phyloP scores from a whole-genome alignment of 108 stramenopile species.

The Ochromonas danica region DNA sequence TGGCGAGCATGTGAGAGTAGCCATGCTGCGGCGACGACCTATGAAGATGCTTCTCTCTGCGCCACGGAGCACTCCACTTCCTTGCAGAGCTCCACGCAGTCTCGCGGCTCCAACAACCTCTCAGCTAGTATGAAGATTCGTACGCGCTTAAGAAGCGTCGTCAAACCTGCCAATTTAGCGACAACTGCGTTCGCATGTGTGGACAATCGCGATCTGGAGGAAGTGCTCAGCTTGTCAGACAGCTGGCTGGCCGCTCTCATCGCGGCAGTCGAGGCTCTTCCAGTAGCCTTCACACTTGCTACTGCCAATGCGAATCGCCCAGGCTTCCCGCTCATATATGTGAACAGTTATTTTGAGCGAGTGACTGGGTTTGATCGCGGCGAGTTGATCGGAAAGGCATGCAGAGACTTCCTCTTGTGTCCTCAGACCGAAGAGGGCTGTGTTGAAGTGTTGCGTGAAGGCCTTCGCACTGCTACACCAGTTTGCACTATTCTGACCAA shows the following conservation, averaged over 20 bases:
- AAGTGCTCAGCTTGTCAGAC: neutral
- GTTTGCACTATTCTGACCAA: neutral
- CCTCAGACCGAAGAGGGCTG: neutral
- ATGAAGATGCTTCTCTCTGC: neutral
- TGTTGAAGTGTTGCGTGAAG: neutral
- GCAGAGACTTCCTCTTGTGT: neutral
- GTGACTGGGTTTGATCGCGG: neutral
- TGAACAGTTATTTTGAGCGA: constrained; percentile 5
- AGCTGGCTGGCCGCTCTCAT: neutral
- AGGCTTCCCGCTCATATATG: neutral
- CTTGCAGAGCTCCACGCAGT: neutral
- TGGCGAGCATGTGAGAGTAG: constrained; percentile 1
- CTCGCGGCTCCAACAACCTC: no score
- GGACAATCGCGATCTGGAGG: neutral
- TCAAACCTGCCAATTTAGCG: neutral
- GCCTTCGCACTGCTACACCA: no score
- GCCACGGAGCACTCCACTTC: neutral
- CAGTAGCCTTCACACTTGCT: neutral
- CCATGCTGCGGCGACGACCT: constrained; percentile 8
- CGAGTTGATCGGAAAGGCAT: neutral
- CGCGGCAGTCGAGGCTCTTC: constrained; percentile 4
- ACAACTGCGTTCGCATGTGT: neutral
- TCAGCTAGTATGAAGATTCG: no score
- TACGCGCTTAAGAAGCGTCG: neutral
- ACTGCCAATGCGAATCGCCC: neutral